Evolutionary conservation across 306 rosid species (phyloP), one percentile per base, ranked within the genome.

Genomic region (Prinsepia uniflora): DNA sequence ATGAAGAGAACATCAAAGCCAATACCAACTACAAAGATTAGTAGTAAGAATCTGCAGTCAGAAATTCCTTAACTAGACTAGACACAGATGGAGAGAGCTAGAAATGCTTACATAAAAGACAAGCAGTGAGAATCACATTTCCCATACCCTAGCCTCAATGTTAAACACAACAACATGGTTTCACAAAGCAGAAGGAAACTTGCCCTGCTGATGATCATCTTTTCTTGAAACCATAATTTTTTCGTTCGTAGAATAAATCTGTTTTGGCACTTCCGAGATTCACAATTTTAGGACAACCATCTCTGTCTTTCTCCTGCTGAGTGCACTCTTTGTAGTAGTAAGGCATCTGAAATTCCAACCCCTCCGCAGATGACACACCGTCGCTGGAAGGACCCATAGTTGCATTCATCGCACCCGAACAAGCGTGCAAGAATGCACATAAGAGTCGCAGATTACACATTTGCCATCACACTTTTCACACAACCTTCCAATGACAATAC

Each of bases 281-380:
- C 71, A 91, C 96, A 75, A 94, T 91, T 78, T 94, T 94, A 12
- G 96, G 99, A 58, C 99, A 94, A n/a, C 96, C 99, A 78, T 89
- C 96, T 72, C 99, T 83, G 24, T 94, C 97, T 84, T 91, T 94
- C 90, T 91, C 99, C 83, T 94, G 97, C 81, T 94, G 99, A 3
- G 96, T 94, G 68, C 99, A 94, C 89, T 94, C 99, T 82, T 94
- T 87, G 85, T 97, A 89, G 81, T 91, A 94, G 85, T 89, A 94
- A 20, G 97, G 97, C 96, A 81, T 94, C 91, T 8, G 97, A 94
- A 19, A 94, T 94, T 74, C 97, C 96, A 39, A 91, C 95, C 56
- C 97, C 97, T 82, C 97, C 99, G 54, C 96, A 94, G 73, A 91
- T 89, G 54, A 94, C 97, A 52, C 97, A 94, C 34, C 95, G 84